phyloP scores from a whole-genome alignment of 2,329 filamentous ascomycete genomes.

The Aspergillus brasiliensis region DNA sequence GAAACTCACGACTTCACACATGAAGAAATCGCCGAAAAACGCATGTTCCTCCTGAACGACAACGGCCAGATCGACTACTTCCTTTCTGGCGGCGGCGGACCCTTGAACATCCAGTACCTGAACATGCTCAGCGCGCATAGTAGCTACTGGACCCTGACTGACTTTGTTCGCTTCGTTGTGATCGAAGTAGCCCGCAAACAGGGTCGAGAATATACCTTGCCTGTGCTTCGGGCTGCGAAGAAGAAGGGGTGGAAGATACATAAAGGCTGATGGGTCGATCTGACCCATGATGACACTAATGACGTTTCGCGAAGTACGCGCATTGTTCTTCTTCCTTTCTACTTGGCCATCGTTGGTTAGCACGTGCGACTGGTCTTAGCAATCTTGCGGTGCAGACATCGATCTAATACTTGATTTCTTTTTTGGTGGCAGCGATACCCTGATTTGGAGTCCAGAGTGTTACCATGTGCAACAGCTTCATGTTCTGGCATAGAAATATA shows the following conservation, averaged over 20 bases:
- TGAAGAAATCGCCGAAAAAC: constrained; percentile 88
- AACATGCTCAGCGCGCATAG: constrained; percentile 97
- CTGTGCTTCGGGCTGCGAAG: constrained; percentile 57
- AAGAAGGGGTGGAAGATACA: constrained; percentile 54
- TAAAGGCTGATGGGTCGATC: constrained; percentile 23
- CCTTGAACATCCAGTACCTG: constrained; percentile 91
- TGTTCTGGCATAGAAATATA: too few relatives aligned
- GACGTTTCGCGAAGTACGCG: background rate
- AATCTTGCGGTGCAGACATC: background rate
- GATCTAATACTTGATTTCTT: background rate
- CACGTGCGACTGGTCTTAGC: background rate
- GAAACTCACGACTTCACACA: constrained; percentile 93
- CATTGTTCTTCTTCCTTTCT: background rate
- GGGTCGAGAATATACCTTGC: constrained; percentile 63
- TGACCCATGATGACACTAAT: background rate
- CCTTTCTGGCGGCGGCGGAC: constrained; percentile 78
- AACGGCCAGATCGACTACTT: constrained; percentile 96
- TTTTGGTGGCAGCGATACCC: background rate
- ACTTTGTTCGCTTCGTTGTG: constrained; percentile 89
- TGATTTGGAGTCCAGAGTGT: background rate
- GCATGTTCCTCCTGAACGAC: constrained; percentile 86
- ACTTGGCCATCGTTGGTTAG: too few relatives aligned
- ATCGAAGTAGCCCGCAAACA: constrained; percentile 78
- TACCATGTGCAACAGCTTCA: background rate
- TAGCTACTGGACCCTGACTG: constrained; percentile 85